A percentile compares a stretch with the other conserved stretches of the same genome.
phyloP scores from a whole-genome alignment of 306 rosid genomes.

The Boehmeria nivea region DNA sequence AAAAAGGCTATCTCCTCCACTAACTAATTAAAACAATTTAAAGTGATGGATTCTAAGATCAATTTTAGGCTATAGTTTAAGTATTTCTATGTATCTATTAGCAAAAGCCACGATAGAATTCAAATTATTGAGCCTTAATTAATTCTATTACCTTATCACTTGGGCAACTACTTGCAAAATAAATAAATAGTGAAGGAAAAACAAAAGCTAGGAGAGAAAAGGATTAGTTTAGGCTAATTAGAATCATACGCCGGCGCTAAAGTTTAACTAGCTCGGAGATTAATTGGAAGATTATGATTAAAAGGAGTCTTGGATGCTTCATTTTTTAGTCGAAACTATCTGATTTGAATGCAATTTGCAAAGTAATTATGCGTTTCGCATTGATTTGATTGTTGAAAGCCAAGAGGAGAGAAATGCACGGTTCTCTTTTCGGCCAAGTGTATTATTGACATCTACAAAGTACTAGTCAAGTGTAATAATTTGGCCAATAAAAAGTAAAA shows the following conservation, averaged over 20 bases:
- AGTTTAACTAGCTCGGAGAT: constrained; percentile 1
- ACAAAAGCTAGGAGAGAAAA: no score
- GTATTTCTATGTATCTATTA: no score
- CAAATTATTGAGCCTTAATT: constrained; percentile 22
- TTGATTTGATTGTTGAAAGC: constrained; percentile 22
- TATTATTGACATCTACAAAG: constrained; percentile 2
- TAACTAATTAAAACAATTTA: constrained; percentile 41
- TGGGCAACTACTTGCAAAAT: constrained; percentile 4
- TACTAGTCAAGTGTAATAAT: neutral
- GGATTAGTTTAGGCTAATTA: neutral
- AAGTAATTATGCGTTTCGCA: constrained; percentile 11
- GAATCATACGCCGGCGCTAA: neutral
- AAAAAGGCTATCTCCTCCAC: constrained; percentile 39
- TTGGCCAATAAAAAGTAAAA: constrained; percentile 6
- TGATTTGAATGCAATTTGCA: constrained; percentile 13
- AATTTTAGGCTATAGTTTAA: neutral
- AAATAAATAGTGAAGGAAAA: no score
- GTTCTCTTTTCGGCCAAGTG: constrained; percentile 6
- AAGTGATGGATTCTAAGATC: constrained; percentile 26
- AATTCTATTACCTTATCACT: neutral
- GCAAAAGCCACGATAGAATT: constrained; percentile 21
- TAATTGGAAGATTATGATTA: neutral
- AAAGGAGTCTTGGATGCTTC: constrained; percentile 11
- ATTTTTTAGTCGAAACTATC: constrained; percentile 16
- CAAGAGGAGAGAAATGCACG: neutral